Evolutionary conservation across 805 yeast species (phyloP), one percentile per base, ranked within the genome.

Genomic region (Yarrowia osloensis): DNA sequence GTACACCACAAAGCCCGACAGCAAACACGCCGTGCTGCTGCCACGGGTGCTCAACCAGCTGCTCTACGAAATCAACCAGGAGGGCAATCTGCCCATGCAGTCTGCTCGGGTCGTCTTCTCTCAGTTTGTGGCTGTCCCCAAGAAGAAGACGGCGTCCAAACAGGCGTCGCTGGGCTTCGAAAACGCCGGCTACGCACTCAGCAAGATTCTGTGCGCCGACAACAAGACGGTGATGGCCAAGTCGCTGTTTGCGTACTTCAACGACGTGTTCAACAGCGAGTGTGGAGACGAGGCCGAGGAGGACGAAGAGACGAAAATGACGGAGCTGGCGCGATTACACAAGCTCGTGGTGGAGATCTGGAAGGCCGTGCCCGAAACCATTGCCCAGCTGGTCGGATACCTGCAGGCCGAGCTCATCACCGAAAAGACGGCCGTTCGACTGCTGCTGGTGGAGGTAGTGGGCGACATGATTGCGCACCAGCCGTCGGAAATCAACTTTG

Each of bases 191-290:
- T 87, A 88, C 73, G 84, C 83, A 46, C 82, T 91, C 71, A 85
- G 92, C 6, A 74, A 88, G 40, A 80, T 84, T 15, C 82, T 92
- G 2, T 91, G 97, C 73, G 87, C 85, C 67, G 79, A 85, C 0
- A 89, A 90, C 71, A 75, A 86, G 1, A 96, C 89, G 69, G 81
- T 91, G 69, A 81, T 92, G 82, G 85, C 94, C 17, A 83, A 96
- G 70, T 85, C 86, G 69, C 80, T 90, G 37, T 88, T 96, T 2
- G 92, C 88, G 73, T 88, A 87, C 71, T 89, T 91, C 70, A 87
- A 96, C 0, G 97, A 91, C 72, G 81, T 86, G 68, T 74, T 91
- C 11, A 87, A 87, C 72, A 76, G 75, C n/a, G 75, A 73, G n/a
- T 72, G 69, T n/a, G 73, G 72, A 28, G 74, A 68, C 19, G 71